Evolutionary conservation across 371 early-diverging fungal genomes (phyloP).

Genomic region (Mortierella sp.): DNA sequence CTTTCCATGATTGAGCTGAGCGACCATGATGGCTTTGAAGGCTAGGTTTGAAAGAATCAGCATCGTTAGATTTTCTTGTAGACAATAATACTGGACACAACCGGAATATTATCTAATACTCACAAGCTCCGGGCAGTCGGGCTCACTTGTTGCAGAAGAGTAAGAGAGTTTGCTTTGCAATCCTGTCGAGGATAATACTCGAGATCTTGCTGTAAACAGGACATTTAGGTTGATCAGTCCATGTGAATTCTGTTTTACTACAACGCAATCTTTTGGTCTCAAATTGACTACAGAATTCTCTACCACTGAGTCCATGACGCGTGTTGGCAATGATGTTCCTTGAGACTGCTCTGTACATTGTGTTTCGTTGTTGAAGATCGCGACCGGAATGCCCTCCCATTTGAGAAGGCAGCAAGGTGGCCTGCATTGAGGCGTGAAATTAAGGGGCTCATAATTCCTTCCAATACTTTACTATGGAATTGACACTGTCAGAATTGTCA

Average conservation of each 20-base stretch:
- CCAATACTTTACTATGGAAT: too few species aligned
- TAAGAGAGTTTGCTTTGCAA: neutral
- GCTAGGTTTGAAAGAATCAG: constrained; percentile 14
- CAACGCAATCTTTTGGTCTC: too few species aligned
- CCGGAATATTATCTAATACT: neutral
- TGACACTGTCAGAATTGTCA: too few species aligned
- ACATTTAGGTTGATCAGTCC: neutral
- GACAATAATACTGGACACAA: too few species aligned
- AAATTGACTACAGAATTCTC: neutral
- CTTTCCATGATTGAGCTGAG: constrained; percentile 28
- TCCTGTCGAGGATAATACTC: neutral
- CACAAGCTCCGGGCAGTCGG: constrained; percentile 31
- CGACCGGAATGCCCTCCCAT: too few species aligned
- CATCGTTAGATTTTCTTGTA: too few species aligned
- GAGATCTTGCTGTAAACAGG: neutral
- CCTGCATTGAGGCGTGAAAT: too few species aligned
- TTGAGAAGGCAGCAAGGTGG: too few species aligned
- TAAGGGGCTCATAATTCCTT: too few species aligned
- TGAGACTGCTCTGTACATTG: neutral
- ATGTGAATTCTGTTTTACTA: neutral
- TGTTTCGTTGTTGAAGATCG: neutral
- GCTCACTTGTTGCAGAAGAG: neutral
- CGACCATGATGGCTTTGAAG: constrained; percentile 51
- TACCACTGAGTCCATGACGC: neutral
- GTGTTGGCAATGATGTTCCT: neutral